Evolutionary conservation across 306 rosid species (phyloP).

Genomic region (Medicago truncatula): DNA sequence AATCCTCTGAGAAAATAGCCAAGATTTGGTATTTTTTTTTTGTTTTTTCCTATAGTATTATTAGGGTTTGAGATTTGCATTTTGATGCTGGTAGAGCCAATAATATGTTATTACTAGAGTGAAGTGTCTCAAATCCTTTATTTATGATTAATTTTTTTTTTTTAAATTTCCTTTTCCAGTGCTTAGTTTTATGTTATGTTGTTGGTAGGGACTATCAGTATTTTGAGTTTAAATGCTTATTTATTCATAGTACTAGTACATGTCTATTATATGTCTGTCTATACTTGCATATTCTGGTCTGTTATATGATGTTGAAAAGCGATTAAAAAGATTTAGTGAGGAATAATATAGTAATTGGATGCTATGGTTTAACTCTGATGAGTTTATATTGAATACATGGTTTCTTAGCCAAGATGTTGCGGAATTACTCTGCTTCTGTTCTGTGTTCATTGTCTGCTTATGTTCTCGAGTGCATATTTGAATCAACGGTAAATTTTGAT

Average conservation of each 20-base stretch:
- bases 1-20: constrained; percentile 38
- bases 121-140: constrained; percentile 47
- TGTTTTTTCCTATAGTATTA: background rate
- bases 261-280: constrained; percentile 27
- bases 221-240: constrained; percentile 39
- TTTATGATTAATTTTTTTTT: background rate
- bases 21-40: constrained; percentile 49
- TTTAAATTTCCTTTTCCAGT: no score
- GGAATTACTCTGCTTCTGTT: background rate
- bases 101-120: constrained; percentile 40
- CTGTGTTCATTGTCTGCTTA: background rate
- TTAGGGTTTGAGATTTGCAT: constrained; percentile 60
- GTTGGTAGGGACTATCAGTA: constrained; percentile 38
- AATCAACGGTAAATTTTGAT: background rate
- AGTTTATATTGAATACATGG: background rate
- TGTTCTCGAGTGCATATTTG: background rate
- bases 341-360: background rate
- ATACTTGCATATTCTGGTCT: constrained; percentile 2
- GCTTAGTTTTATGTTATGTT: constrained; percentile 15
- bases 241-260: constrained; percentile 25
- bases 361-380: constrained; percentile 11
- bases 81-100: constrained; percentile 42
- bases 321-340: background rate
- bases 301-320: constrained; percentile 9
- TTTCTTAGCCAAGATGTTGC: background rate